Base-by-base conservation (phyloP, 257 asterid genomes). In the Capsicum chinense region DNA sequence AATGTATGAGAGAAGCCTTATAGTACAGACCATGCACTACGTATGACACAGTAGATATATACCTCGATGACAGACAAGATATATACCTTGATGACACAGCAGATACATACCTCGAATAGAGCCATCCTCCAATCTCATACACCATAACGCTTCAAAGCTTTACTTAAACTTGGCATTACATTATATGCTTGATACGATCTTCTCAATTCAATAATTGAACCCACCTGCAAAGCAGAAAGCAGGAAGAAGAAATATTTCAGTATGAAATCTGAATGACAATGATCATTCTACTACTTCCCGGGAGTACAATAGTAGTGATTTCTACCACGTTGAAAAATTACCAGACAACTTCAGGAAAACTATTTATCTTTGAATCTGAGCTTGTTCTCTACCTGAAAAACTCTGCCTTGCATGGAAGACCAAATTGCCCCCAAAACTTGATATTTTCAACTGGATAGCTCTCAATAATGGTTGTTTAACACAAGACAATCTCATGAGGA, bases 151-250 rank as follows among this genome's bases (percentile, higher is more conserved):
- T 88, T 91, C 90, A 95, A 83, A 5, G 91, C 97, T 89, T 92
- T 95, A 83, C 92, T 90, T 84, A 97, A 93, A 87, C 93, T 90
- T n/a, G 98, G 99, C 99, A 97, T 95, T 50, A 95, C 98, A 58
- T 97, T 95, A 88, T 97, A 97, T 50, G 99, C 99, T 90, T 97
- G 98, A 89, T 97, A 97, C 5, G 99, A 97, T 88, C 99, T 92
- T 91, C 99, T 92, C 88, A 97, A 56, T 74, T 97, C 98, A 66
- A 95, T 95, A 16, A 95, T 97, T 13, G 99, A 95, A 57, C 99
- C 98, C 86, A 97, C 98, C 99, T 97, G 90, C 11, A 88, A 66
- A 74, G 54, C 73, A 59, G 70, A 59, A 10, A 26, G 67, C 37
- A 9, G 37, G 80, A 84, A 33, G 64, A 58, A 52, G 50, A 3